A percentile compares a stretch with the other conserved stretches of the same genome.
Evolutionary conservation across 23 red algal genomes (phyloP).

Genomic region (Rhodosorus marinus): DNA sequence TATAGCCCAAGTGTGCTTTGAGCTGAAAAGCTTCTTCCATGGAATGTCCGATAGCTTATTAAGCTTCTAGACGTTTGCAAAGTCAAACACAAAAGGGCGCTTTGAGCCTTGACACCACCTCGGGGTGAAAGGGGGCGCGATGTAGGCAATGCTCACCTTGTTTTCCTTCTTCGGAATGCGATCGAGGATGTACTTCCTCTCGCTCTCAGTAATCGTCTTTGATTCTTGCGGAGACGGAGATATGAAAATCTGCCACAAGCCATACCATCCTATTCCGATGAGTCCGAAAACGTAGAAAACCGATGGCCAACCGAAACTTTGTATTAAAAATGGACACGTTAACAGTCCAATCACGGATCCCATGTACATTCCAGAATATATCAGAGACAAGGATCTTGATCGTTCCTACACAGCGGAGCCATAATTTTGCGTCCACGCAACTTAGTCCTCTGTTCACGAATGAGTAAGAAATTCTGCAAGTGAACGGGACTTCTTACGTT

Average conservation of each 20-base stretch:
- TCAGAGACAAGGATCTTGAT: conserved; percentile 64
- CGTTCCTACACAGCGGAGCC: too few relatives aligned
- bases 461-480: too few relatives aligned
- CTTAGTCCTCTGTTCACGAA: too few relatives aligned
- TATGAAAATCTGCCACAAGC: conserved; percentile 34
- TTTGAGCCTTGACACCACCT: too few relatives aligned
- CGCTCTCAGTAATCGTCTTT: too few relatives aligned
- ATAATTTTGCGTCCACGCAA: too few relatives aligned
- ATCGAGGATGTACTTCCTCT: too few relatives aligned
- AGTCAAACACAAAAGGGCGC: too few relatives aligned
- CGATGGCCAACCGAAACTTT: conserved; percentile 67
- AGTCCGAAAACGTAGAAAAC: conserved; percentile 86
- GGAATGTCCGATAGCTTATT: conserved; percentile 18
- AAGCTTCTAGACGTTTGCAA: background rate
- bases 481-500: too few relatives aligned
- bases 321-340: conserved; percentile 70
- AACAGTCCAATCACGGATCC: conserved; percentile 68
- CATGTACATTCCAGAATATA: conserved; percentile 93
- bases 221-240: conserved; percentile 37
- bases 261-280: conserved; percentile 61
- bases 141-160: too few relatives aligned
- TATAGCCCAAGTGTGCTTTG: conserved; percentile 77
- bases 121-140: too few relatives aligned
- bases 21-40: conserved; percentile 46
- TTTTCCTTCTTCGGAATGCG: too few relatives aligned